These are phyloP conservation scores for Anisodus acutangulus DNA, from an alignment of 257 asterid species.

Conservation along the genomic window DNA sequence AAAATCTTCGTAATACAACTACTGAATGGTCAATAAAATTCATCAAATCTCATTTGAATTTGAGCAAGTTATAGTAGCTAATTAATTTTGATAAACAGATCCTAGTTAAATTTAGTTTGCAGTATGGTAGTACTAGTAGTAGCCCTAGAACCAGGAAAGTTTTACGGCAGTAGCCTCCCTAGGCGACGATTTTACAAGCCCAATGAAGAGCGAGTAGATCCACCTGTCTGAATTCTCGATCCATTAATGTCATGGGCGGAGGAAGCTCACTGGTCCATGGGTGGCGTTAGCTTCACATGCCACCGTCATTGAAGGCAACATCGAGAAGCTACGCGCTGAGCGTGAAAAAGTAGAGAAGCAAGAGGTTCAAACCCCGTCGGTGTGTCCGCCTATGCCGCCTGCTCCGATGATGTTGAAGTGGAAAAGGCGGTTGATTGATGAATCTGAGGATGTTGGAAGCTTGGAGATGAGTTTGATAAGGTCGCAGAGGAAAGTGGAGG, in stretches of 20 bases:
- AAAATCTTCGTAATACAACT: neutral
- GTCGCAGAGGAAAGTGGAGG: conserved; percentile 57
- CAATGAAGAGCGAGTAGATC: conserved; percentile 63
- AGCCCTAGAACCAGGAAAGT: conserved; percentile 70
- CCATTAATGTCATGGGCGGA: conserved; percentile 80
- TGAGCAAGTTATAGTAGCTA: neutral
- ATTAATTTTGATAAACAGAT: too few species aligned
- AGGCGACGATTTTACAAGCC: conserved; percentile 69
- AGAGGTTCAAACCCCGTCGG: conserved; percentile 21
- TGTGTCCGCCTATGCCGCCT: conserved; percentile 60
- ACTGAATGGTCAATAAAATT: neutral
- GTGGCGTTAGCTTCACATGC: conserved; percentile 74
- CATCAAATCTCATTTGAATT: neutral
- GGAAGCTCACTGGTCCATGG: conserved; percentile 99
- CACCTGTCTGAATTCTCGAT: conserved; percentile 67
- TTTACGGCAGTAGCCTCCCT: conserved; percentile 93
- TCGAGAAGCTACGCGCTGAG: conserved; percentile 67
- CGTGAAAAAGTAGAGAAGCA: conserved; percentile 40
- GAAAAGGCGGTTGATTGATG: conserved; percentile 63
- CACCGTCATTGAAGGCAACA: conserved; percentile 88
- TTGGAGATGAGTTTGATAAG: conserved; percentile 73
- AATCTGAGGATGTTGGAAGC: conserved; percentile 40
- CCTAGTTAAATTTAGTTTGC: neutral
- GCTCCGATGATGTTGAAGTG: conserved; percentile 77
- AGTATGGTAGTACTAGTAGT: conserved; percentile 57